Percentiles rank a stretch among this genome's conserved stretches.
Evolutionary conservation across 2,329 filamentous ascomycete genomes (phyloP).

Genomic region (Fusarium nanum): DNA sequence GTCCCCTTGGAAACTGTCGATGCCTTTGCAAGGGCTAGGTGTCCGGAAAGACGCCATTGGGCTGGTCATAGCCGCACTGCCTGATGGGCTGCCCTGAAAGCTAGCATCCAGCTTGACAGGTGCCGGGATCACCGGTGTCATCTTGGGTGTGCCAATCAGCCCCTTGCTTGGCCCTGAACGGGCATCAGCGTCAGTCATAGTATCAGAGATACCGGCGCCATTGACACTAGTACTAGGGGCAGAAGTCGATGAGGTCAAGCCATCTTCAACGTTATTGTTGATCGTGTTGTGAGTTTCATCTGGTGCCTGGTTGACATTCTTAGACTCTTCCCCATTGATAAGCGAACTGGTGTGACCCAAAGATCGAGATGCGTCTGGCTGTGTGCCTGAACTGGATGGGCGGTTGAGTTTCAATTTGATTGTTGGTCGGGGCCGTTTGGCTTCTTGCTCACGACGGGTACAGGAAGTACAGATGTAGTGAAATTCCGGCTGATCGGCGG

Average conservation of each 20-base stretch:
- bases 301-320: not conserved
- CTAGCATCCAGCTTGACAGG: constrained; percentile 41
- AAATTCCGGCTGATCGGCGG: constrained; percentile 88
- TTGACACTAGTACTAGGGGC: constrained; percentile 25
- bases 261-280: constrained; percentile 27
- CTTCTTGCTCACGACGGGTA: constrained; percentile 72
- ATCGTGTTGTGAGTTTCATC: constrained; percentile 7
- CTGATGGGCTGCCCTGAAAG: constrained; percentile 23
- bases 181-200: constrained; percentile 4
- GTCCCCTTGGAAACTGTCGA: constrained; percentile 41
- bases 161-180: constrained; percentile 16
- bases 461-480: constrained; percentile 87
- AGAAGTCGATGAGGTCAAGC: constrained; percentile 22
- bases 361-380: constrained; percentile 17
- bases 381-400: constrained; percentile 25
- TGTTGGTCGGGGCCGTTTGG: constrained; percentile 64
- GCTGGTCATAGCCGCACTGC: constrained; percentile 21
- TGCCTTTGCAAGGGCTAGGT: constrained; percentile 42
- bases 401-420: constrained; percentile 65
- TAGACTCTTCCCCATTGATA: not conserved
- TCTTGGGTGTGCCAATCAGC: constrained; percentile 18
- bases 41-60: constrained; percentile 39
- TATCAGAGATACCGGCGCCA: constrained; percentile 18
- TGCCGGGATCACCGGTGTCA: constrained; percentile 39
- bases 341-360: constrained; percentile 5